These are phyloP conservation scores for Solanum hybrid DNA, from an alignment of 305 asterid species.

Conservation along the genomic window DNA sequence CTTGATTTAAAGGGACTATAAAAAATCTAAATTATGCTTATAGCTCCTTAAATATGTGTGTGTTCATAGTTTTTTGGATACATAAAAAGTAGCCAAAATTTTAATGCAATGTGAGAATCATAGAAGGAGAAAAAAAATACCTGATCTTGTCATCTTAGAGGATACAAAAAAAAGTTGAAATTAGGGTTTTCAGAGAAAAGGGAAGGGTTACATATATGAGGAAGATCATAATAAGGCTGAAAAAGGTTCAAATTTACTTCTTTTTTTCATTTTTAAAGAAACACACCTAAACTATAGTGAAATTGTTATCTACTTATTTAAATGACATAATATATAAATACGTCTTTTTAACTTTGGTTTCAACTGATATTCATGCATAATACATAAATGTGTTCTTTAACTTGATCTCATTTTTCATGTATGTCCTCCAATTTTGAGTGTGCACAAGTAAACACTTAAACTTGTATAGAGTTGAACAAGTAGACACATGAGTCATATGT, in stretches of 20 bases:
- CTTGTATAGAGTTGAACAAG: not conserved
- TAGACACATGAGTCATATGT: not conserved
- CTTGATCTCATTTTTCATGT: fast-evolving
- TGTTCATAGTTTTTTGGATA: not conserved
- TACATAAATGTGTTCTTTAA: not conserved
- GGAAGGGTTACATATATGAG: not conserved
- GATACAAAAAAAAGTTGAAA: not conserved
- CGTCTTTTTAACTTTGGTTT: not conserved
- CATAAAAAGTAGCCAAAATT: not conserved
- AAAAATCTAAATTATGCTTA: not conserved
- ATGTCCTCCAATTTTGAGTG: not conserved
- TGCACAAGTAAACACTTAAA: not conserved
- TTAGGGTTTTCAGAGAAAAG: not conserved
- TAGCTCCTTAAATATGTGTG: not conserved
- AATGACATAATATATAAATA: not conserved
- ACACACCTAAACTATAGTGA: not conserved
- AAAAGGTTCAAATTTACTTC: not conserved
- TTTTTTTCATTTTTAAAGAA: not conserved
- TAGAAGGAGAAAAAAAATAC: not conserved
- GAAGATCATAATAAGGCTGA: not conserved
- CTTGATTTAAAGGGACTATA: not conserved
- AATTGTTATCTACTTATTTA: not conserved
- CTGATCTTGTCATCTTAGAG: not conserved
- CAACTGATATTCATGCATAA: not conserved
- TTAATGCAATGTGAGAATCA: not conserved